A percentile compares a stretch with the other conserved stretches of the same genome.
Conservation (phyloP, 2,329 filamentous ascomycete genomes). For the Paracorniculantispora psalliotae region DNA sequence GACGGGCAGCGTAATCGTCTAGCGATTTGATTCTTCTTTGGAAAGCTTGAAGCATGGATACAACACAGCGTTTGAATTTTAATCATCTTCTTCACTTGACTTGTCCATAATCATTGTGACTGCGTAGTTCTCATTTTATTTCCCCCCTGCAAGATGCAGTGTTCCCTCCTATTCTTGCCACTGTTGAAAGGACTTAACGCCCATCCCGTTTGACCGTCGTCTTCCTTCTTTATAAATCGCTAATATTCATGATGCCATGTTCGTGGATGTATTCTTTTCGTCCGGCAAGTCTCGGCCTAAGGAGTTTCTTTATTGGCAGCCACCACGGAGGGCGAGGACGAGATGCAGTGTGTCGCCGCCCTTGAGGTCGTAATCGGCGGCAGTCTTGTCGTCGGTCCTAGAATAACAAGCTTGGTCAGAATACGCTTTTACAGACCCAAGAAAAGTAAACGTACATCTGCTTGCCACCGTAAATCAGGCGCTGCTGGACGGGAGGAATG, state of each 20-base stretch:
- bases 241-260: background rate
- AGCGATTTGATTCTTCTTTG: too few species aligned
- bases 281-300: background rate
- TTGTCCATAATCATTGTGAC: background rate
- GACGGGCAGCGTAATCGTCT: too few species aligned
- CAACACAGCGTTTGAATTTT: background rate
- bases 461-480: slow-evolving; percentile 93
- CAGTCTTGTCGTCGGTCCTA: slow-evolving; percentile 94
- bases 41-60: background rate
- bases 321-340: slow-evolving; percentile 88
- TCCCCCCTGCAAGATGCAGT: too few species aligned
- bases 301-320: slow-evolving; percentile 31
- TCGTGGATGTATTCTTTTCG: background rate
- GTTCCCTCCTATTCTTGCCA: too few species aligned
- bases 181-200: background rate
- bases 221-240: background rate
- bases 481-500: slow-evolving; percentile 93
- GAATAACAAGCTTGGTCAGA: background rate
- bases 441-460: slow-evolving; percentile 74
- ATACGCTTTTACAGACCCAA: too few species aligned
- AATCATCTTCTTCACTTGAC: too few species aligned
- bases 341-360: slow-evolving; percentile 92
- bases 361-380: slow-evolving; percentile 82
- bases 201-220: background rate
- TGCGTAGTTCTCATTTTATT: background rate